phyloP scores from a whole-genome alignment of 2,329 filamentous ascomycete species.

The Chaetomiaceae sp. region DNA sequence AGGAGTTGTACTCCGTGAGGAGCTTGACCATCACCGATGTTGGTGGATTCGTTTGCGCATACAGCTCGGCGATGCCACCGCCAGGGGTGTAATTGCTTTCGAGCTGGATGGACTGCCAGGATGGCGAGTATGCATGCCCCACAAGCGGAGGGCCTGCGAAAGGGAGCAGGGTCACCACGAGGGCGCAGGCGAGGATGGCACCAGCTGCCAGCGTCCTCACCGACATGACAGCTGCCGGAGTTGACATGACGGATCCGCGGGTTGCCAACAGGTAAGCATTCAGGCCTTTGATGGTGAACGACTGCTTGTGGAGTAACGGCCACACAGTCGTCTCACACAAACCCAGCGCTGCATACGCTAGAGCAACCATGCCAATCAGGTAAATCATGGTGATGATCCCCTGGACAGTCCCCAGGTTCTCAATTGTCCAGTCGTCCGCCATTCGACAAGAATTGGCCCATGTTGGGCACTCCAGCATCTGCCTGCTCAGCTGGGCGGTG shows the following conservation, averaged over 20 bases:
- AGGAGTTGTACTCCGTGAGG: slow-evolving; percentile 21
- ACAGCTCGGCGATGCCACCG: slow-evolving; percentile 21
- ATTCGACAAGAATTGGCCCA: slow-evolving; percentile 21
- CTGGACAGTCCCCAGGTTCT: slow-evolving; percentile 24
- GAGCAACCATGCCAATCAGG: slow-evolving; percentile 22
- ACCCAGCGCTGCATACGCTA: slow-evolving; percentile 18
- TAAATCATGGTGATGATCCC: slow-evolving; percentile 25
- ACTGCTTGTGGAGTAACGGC: slow-evolving; percentile 22
- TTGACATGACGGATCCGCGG: slow-evolving; percentile 21
- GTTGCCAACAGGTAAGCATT: slow-evolving; percentile 22
- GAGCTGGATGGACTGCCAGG: slow-evolving; percentile 4
- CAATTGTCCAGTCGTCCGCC: slow-evolving; percentile 21
- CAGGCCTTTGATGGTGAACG: slow-evolving; percentile 21
- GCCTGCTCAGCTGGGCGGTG: slow-evolving; percentile 19
- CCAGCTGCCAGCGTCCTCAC: slow-evolving; percentile 17
- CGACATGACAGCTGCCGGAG: slow-evolving; percentile 16
- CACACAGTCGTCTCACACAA: slow-evolving; percentile 23
- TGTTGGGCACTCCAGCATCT: slow-evolving; percentile 22
- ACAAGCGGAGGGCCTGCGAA: slow-evolving; percentile 18
- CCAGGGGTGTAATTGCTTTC: slow-evolving; percentile 21
- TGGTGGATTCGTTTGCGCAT: slow-evolving; percentile 22
- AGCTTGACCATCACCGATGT: slow-evolving; percentile 21
- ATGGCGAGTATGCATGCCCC: slow-evolving; percentile 21
- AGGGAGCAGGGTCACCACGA: slow-evolving; percentile 19
- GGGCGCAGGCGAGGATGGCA: slow-evolving; percentile 11